A percentile compares a stretch with the other conserved stretches of the same genome.
Evolutionary conservation across 2,329 filamentous ascomycete species (phyloP).

Genomic region (Lachnellula suecica): DNA sequence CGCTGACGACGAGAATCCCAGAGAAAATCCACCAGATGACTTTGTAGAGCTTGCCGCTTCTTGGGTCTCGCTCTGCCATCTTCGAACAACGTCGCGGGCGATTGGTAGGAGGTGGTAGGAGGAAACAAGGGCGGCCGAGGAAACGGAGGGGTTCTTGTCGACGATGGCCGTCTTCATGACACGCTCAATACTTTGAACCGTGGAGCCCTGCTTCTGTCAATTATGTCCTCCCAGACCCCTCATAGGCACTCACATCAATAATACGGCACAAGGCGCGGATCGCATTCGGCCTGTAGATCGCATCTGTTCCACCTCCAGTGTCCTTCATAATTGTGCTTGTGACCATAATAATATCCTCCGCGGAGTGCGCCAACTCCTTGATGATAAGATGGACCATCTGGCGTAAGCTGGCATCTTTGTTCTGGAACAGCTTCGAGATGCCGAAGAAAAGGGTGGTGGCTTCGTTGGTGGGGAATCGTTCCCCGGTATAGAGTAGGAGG

Average conservation of each 20-base stretch:
- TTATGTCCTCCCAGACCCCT: conserved; percentile 19
- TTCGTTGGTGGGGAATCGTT: conserved; percentile 96
- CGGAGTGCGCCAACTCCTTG: conserved; percentile 93
- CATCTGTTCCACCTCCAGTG: conserved; percentile 90
- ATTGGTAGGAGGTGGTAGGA: conserved; percentile 97
- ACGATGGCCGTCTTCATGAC: conserved; percentile 99
- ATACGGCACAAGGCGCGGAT: conserved; percentile 95
- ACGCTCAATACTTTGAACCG: conserved; percentile 95
- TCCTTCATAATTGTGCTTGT: conserved; percentile 99
- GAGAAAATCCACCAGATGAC: conserved; percentile 83
- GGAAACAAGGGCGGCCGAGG: conserved; percentile 91
- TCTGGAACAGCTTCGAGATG: conserved; percentile 99
- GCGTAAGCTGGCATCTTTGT: conserved; percentile 95
- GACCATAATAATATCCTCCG: conserved; percentile 99
- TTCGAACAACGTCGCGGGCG: conserved; percentile 88
- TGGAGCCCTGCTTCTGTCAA: conserved; percentile 66
- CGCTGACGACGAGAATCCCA: conserved; percentile 84
- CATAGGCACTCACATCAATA: conserved; percentile 71
- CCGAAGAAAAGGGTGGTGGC: conserved; percentile 98
- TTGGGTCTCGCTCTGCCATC: conserved; percentile 98
- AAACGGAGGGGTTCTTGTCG: conserved; percentile 97
- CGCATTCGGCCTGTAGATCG: conserved; percentile 91
- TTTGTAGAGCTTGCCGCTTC: conserved; percentile 91
- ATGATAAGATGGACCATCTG: conserved; percentile 99
- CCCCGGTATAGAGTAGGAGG: conserved; percentile 92